Evolutionary conservation across 164 flowering plant species (phyloP).

Genomic region (Vitis rotundifolia): DNA sequence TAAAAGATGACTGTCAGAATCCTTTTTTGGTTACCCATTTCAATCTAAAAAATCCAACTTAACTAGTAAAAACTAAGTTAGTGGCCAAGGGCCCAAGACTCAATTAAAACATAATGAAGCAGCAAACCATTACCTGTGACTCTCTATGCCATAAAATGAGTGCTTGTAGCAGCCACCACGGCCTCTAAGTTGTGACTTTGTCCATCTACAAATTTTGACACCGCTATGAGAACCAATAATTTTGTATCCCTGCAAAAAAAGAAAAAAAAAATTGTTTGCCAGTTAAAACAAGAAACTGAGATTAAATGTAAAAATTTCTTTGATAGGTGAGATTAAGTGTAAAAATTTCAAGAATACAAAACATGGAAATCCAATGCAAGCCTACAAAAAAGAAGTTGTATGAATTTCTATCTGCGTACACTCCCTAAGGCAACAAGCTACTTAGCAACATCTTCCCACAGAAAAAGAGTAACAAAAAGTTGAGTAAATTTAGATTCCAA

Average conservation of each 20-base stretch:
- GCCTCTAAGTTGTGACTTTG: conserved; percentile 96
- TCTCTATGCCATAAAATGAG: conserved; percentile 96
- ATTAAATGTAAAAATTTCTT: background rate
- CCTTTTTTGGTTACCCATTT: too few relatives aligned
- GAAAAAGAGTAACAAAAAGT: too few relatives aligned
- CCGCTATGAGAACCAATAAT: conserved; percentile 99
- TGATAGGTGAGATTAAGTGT: too few relatives aligned
- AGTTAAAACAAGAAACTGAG: conserved; percentile 4
- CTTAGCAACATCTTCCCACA: too few relatives aligned
- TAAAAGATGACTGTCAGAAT: too few relatives aligned
- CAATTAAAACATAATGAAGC: background rate
- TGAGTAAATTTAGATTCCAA: too few relatives aligned
- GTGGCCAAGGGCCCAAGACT: background rate
- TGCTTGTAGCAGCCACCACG: conserved; percentile 99
- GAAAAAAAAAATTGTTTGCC: background rate
- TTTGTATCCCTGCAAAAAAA: conserved; percentile 83
- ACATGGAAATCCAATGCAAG: too few relatives aligned
- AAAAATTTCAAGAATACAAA: too few relatives aligned
- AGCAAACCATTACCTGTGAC: conserved; percentile 66
- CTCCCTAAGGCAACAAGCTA: too few relatives aligned
- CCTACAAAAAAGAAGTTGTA: too few relatives aligned
- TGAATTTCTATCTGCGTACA: too few relatives aligned
- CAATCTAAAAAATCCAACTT: background rate
- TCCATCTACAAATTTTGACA: conserved; percentile 97
- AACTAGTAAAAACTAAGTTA: background rate